These are phyloP conservation scores for Neurospora sp. DNA, from an alignment of 495 filamentous ascomycete genomes.

Conservation along the genomic window DNA sequence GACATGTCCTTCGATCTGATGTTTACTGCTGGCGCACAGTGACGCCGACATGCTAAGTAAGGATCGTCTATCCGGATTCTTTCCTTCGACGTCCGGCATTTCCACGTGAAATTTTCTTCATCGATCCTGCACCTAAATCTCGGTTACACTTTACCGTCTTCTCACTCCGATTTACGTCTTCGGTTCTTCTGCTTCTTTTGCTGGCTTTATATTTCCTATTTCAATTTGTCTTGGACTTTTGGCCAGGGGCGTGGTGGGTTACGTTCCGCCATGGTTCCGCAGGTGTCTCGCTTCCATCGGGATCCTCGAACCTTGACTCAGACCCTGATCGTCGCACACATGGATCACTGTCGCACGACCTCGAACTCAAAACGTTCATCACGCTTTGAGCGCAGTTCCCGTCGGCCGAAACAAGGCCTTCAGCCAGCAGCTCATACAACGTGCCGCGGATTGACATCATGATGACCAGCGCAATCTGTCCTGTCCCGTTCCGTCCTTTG, in stretches of 20 bases:
- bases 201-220: not conserved
- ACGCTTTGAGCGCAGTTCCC: not conserved
- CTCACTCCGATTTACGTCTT: not conserved
- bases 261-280: not conserved
- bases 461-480: not conserved
- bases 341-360: not conserved
- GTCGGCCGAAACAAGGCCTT: not conserved
- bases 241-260: not conserved
- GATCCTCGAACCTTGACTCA: not conserved
- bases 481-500: not conserved
- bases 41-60: not conserved
- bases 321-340: not conserved
- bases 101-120: not conserved
- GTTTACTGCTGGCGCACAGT: conserved; percentile 9
- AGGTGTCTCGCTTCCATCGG: not conserved
- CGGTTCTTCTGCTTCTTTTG: not conserved
- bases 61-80: not conserved
- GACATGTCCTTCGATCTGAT: conserved; percentile 24
- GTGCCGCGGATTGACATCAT: not conserved
- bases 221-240: not conserved
- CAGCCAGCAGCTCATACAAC: not conserved
- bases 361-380: not conserved
- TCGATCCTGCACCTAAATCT: conserved; percentile 1
- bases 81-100: conserved; percentile 6
- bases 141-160: not conserved